A percentile compares a stretch with the other conserved stretches of the same genome.
Evolutionary conservation across 2,329 filamentous ascomycete species (phyloP).

Genomic region (Hirsutella thompsonii): DNA sequence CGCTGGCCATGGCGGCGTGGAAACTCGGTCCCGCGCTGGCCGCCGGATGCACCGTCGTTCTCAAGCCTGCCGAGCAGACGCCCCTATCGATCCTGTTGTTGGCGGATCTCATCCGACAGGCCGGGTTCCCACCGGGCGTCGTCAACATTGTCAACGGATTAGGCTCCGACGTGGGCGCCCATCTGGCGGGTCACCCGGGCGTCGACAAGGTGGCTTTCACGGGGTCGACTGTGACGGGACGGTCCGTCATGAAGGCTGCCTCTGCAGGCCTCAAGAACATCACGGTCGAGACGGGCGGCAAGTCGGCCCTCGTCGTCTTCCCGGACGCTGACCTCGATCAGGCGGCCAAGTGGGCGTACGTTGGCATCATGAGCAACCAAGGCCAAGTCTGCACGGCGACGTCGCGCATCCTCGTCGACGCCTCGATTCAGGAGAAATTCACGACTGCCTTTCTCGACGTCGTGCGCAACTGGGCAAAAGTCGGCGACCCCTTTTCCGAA

Average conservation of each 20-base stretch:
- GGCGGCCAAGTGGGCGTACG: constrained; percentile 46
- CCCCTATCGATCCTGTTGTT: constrained; percentile 53
- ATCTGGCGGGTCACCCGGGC: constrained; percentile 52
- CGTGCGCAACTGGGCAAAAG: constrained; percentile 44
- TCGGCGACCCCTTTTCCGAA: constrained; percentile 59
- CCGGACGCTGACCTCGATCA: constrained; percentile 53
- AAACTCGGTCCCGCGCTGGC: constrained; percentile 62
- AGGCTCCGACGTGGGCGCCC: constrained; percentile 54
- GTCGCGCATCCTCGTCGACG: constrained; percentile 52
- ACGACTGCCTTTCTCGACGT: constrained; percentile 46
- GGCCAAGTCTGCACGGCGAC: constrained; percentile 56
- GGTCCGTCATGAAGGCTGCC: constrained; percentile 64
- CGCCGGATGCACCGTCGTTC: constrained; percentile 48
- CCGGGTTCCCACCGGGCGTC: constrained; percentile 67
- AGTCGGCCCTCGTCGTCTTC: constrained; percentile 52
- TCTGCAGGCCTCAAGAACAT: constrained; percentile 53
- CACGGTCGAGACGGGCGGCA: constrained; percentile 54
- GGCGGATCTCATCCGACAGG: constrained; percentile 54
- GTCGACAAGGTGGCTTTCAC: constrained; percentile 74
- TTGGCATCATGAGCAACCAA: constrained; percentile 44
- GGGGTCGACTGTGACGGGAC: constrained; percentile 59
- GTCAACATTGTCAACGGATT: constrained; percentile 65
- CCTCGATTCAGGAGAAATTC: constrained; percentile 48
- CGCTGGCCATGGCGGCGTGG: constrained; percentile 39
- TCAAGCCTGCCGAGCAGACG: constrained; percentile 57